Base-by-base conservation (phyloP, 2,329 filamentous ascomycete genomes). In the Neoascochyta sp. region DNA sequence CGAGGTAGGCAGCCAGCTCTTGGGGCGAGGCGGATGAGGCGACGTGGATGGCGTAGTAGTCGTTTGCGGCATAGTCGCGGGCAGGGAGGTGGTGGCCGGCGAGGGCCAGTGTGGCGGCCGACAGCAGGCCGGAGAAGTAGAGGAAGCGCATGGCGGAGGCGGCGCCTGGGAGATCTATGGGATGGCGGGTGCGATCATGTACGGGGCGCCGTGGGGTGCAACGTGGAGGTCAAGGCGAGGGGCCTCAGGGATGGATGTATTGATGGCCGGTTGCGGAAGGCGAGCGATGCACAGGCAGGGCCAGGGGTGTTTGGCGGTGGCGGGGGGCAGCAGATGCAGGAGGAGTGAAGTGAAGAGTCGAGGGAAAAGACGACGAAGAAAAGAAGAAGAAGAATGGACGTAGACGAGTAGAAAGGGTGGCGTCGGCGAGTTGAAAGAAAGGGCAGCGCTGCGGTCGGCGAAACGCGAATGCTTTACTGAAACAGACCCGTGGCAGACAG, bases 41-140 rank as follows among this genome's bases (percentile, higher is more conserved):
- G 53, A 98, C 75, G 46, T 95, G 85, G 25, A 98, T 73, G 43
- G 93, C 88, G 62, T 96, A 95, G 67, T 94, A 96, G 64, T 98
- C 90, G 64, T 88, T 79, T 21, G 76, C 73, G 27, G 83, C 76
- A 70, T 93, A 86, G 56, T 92, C 76, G 49, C 85, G 82, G 41
- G 73, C 68, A 27, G 71, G 68, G 24, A 78, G 61, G 43, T 53
- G 55, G 27, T 39, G 41, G 27, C 20, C 18, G 19, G 43, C 47
- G 28, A 52, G 53, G 24, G 52, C 50, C 35, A 54, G 45, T 34
- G 52, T 44, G 15, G 61, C 55, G 23, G 54, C 54, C 17, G 59
- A 57, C 30, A 63, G 51, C 43, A 63, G 52, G 34, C 50, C 45
- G 38, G 50, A 59, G 32, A 83, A 53, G 29, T 78, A 48, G 38